A percentile compares a stretch with the other conserved stretches of the same genome.
Evolutionary conservation across 495 filamentous ascomycete genomes (phyloP).

Genomic region (Choiromyces venosus): DNA sequence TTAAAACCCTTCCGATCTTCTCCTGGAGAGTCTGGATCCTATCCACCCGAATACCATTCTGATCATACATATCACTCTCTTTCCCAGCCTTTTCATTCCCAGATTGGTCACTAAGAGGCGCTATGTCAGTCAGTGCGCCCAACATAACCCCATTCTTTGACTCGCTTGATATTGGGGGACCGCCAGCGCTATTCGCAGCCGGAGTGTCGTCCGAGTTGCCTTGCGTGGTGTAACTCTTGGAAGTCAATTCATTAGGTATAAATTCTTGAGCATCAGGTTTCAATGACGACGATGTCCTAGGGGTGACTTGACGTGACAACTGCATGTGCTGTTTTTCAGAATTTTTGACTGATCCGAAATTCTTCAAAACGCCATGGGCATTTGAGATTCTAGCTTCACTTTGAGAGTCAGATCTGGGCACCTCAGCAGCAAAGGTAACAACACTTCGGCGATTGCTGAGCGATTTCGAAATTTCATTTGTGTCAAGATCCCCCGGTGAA

Average conservation of each 20-base stretch:
- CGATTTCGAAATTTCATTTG: not conserved
- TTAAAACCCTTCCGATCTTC: conserved; percentile 26
- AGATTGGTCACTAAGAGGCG: not conserved
- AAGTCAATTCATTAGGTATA: conserved; percentile 19
- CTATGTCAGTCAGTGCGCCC: not conserved
- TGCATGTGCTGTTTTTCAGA: conserved; percentile 11
- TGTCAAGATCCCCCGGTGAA: not conserved
- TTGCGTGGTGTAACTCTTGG: conserved; percentile 25
- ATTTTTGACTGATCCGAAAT: conserved; percentile 18
- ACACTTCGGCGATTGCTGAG: conserved; percentile 1
- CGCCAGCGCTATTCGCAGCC: not conserved
- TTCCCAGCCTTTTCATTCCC: conserved; percentile 1
- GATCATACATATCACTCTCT: conserved; percentile 4
- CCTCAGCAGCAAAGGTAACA: conserved; percentile 26
- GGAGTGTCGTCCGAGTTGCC: conserved; percentile 20
- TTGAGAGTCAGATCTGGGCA: conserved; percentile 18
- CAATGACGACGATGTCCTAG: conserved; percentile 25
- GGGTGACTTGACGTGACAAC: conserved; percentile 17
- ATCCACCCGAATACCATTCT: conserved; percentile 10
- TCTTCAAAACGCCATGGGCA: conserved; percentile 20
- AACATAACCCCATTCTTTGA: conserved; percentile 1
- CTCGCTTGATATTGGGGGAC: not conserved
- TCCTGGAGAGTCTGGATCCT: conserved; percentile 19
- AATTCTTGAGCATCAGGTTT: conserved; percentile 36
- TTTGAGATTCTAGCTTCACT: conserved; percentile 19